Percentiles rank a stretch among this genome's conserved stretches.
Conservation (phyloP, 805 yeast species). For the Candida bentonensis region DNA sequence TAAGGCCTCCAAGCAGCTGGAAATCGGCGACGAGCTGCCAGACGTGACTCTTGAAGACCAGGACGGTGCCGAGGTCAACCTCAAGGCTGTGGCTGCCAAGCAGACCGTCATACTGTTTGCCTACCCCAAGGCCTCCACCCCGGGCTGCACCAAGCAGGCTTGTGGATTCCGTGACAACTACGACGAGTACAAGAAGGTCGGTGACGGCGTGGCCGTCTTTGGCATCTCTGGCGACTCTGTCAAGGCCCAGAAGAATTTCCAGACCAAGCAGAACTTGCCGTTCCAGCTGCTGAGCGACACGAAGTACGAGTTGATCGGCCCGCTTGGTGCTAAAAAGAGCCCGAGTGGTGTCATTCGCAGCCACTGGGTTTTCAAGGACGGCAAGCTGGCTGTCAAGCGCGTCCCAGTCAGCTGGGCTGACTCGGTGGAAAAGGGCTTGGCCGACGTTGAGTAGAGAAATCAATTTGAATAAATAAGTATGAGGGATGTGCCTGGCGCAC, state of each 20-base stretch:
- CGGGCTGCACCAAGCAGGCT: conserved; percentile 94
- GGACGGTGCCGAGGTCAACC: conserved; percentile 45
- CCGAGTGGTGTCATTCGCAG: conserved; percentile 72
- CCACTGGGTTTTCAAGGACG: conserved; percentile 83
- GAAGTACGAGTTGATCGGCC: conserved; percentile 46
- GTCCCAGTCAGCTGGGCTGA: not conserved
- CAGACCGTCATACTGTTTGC: conserved; percentile 40
- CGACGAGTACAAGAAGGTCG: conserved; percentile 34
- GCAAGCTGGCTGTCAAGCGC: conserved; percentile 25
- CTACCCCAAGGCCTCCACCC: conserved; percentile 87
- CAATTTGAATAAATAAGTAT: too few species aligned
- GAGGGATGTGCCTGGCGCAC: too few species aligned
- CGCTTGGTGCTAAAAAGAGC: conserved; percentile 70
- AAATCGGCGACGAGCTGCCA: conserved; percentile 55
- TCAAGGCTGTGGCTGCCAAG: conserved; percentile 27
- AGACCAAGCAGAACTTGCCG: conserved; percentile 56
- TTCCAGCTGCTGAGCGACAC: conserved; percentile 73
- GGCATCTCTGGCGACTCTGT: conserved; percentile 82
- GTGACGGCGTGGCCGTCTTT: conserved; percentile 37
- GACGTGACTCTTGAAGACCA: conserved; percentile 51
- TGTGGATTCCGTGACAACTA: conserved; percentile 68
- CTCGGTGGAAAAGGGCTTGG: not conserved
- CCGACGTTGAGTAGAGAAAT: not conserved
- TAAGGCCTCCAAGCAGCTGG: conserved; percentile 12
- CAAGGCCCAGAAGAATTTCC: conserved; percentile 62